Conservation (phyloP, 768 basidiomycete species). For the Phanerodontia chrysosporium region DNA sequence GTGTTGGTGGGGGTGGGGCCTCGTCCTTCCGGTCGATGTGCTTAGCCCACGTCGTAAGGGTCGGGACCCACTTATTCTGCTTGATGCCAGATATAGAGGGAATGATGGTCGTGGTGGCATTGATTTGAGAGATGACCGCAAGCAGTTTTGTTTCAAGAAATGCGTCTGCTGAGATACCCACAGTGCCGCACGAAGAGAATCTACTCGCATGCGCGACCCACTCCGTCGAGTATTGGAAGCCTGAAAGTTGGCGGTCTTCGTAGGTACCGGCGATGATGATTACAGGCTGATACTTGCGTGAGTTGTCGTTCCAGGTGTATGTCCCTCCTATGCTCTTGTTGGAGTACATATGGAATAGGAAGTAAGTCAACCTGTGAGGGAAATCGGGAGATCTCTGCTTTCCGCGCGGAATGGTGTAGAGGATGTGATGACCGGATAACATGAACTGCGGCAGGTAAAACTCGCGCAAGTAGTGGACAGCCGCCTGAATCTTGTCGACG, state of each 20-base stretch:
- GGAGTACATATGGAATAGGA: slow-evolving; percentile 17
- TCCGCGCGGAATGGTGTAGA: slow-evolving; percentile 23
- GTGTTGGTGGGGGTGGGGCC: slow-evolving; percentile 14
- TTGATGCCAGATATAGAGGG: slow-evolving; percentile 11
- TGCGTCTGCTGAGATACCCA: slow-evolving; percentile 16
- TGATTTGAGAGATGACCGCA: slow-evolving; percentile 18
- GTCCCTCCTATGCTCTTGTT: slow-evolving; percentile 5
- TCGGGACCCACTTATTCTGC: slow-evolving; percentile 14
- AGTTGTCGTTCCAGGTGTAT: slow-evolving; percentile 3
- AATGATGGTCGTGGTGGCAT: slow-evolving; percentile 23
- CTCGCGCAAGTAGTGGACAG: slow-evolving; percentile 18
- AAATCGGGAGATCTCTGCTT: not conserved
- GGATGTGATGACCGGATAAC: slow-evolving; percentile 16
- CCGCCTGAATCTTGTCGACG: slow-evolving; percentile 18
- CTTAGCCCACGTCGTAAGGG: slow-evolving; percentile 18
- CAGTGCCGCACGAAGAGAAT: slow-evolving; percentile 18
- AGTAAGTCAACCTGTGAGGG: slow-evolving; percentile 10
- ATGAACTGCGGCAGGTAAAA: slow-evolving; percentile 19
- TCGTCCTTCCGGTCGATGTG: slow-evolving; percentile 8
- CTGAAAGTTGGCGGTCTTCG: slow-evolving; percentile 4
- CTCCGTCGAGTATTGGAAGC: slow-evolving; percentile 12
- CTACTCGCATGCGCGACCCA: slow-evolving; percentile 15
- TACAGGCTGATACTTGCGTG: slow-evolving; percentile 10
- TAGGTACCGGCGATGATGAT: slow-evolving; percentile 23
- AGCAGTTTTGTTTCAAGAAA: slow-evolving; percentile 22